Evolutionary conservation across 495 filamentous ascomycete species (phyloP).

Genomic region (Penicillium salamii): DNA sequence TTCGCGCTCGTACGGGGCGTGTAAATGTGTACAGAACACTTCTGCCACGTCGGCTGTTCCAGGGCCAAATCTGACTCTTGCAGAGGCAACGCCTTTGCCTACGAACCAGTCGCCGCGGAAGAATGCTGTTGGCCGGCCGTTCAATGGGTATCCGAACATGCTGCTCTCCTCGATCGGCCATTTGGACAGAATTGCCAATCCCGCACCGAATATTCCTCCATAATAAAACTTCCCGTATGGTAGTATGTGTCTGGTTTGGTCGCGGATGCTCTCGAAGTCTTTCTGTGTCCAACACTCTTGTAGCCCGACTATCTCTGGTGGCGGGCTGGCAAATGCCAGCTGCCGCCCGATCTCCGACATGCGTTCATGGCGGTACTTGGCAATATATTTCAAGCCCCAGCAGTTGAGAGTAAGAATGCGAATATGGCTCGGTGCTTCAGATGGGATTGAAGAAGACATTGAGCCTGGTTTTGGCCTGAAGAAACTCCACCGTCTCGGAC

Average conservation of each 20-base stretch:
- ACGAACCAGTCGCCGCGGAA: slow-evolving; percentile 90
- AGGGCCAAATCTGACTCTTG: slow-evolving; percentile 71
- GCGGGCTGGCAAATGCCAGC: slow-evolving; percentile 61
- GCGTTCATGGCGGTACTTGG: slow-evolving; percentile 74
- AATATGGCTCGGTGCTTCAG: slow-evolving; percentile 45
- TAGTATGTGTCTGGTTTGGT: slow-evolving; percentile 70
- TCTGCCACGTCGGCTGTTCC: slow-evolving; percentile 67
- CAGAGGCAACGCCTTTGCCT: slow-evolving; percentile 90
- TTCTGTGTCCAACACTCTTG: slow-evolving; percentile 95
- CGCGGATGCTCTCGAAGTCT: slow-evolving; percentile 81
- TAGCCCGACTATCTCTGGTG: slow-evolving; percentile 83
- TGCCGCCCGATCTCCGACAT: slow-evolving; percentile 78
- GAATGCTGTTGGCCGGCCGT: slow-evolving; percentile 90
- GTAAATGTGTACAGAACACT: slow-evolving; percentile 93
- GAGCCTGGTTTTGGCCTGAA: neutral
- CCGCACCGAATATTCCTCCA: slow-evolving; percentile 83
- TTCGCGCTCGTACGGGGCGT: slow-evolving; percentile 83
- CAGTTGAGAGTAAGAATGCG: slow-evolving; percentile 86
- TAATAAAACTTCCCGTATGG: slow-evolving; percentile 94
- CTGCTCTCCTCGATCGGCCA: slow-evolving; percentile 94
- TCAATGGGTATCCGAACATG: slow-evolving; percentile 86
- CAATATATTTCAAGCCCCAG: slow-evolving; percentile 91
- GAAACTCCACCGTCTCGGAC: neutral
- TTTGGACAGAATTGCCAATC: slow-evolving; percentile 86
- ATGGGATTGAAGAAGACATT: slow-evolving; percentile 19